Evolutionary conservation across 768 basidiomycete species (phyloP), one percentile per base, ranked within the genome.

Genomic region (Termitomyces sp.): DNA sequence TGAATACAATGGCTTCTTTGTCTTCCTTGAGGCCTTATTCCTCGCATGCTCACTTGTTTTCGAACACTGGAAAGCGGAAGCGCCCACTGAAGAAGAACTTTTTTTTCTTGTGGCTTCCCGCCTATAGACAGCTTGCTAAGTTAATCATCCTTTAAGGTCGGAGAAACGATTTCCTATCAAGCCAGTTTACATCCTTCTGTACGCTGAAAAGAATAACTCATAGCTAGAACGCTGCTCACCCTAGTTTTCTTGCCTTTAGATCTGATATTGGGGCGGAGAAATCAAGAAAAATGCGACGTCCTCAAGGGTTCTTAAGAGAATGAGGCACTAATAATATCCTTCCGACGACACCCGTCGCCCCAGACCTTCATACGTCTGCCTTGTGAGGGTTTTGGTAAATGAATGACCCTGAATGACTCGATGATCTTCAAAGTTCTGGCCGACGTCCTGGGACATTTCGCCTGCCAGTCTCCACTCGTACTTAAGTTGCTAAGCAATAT

Each of bases 1-100:
- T 39, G 43, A 53, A 53, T 47, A 53, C 11, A 47, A 39, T 40
- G 22, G 12, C 22, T n/a, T 31, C 29, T 36, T 54, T 54, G 53
- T 46, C 22, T 49, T 49, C 47, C 9, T n/a, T n/a, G n/a, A n/a
- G n/a, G 32, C 23, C 16, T 47, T 23, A n/a, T 39, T 15, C 20
- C 31, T 22, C 40, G 38, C 39, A 16, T 25, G 7, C 23, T 31
- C 6, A 2, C 13, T 10, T 36, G 16, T 25, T 48, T 32, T 23
- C 9, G 35, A 35, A 23, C 2, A 32, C 10, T 36, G 9, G 25
- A 25, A 27, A 35, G 45, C 3, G 3, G 36, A 35, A 16, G 15
- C 20, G 35, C 16, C n/a, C 23, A 49, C 4, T 3, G n/a, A n/a
- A 36, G 23, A 36, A 36, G 10, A n/a, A 47, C 6, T n/a, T n/a